phyloP scores from a whole-genome alignment of 2,329 filamentous ascomycete genomes.

The Graphilbum sp. region DNA sequence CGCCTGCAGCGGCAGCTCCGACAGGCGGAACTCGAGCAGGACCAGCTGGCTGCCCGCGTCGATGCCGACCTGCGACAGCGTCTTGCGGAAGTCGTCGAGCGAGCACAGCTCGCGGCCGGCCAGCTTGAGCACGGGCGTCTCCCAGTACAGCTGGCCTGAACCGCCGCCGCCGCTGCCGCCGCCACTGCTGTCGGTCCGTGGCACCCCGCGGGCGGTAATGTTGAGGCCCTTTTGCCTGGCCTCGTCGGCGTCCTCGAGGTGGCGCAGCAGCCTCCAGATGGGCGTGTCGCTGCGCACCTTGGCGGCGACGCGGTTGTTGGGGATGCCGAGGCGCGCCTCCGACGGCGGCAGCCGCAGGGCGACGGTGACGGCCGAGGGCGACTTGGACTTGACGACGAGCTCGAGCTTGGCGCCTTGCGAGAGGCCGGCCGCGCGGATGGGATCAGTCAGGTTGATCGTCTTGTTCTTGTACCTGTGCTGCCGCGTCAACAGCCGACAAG shows the following conservation, averaged over 20 bases:
- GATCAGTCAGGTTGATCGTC: conserved; percentile 66
- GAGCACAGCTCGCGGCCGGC: conserved; percentile 64
- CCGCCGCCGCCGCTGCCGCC: conserved; percentile 27
- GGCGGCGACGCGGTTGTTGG: conserved; percentile 55
- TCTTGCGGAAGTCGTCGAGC: conserved; percentile 77
- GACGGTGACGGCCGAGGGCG: conserved; percentile 70
- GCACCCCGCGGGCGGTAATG: conserved; percentile 68
- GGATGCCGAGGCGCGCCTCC: conserved; percentile 40
- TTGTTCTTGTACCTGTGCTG: conserved; percentile 60
- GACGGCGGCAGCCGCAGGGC: conserved; percentile 70
- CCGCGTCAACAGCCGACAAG: not conserved
- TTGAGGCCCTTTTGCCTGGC: conserved; percentile 48
- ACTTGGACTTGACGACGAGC: conserved; percentile 73
- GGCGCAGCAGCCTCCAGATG: conserved; percentile 76
- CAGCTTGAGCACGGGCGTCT: conserved; percentile 70
- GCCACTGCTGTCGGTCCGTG: conserved; percentile 37
- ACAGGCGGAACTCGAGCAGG: conserved; percentile 59
- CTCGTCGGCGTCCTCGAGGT: conserved; percentile 68
- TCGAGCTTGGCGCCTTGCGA: conserved; percentile 79
- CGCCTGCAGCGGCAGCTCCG: conserved; percentile 64
- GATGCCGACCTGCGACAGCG: conserved; percentile 70
- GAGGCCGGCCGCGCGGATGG: conserved; percentile 70
- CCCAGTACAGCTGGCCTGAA: conserved; percentile 70
- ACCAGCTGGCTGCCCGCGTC: conserved; percentile 71
- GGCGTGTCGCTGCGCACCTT: conserved; percentile 82